Conservation (phyloP, 805 yeast species). For the Pichia manshurica region DNA sequence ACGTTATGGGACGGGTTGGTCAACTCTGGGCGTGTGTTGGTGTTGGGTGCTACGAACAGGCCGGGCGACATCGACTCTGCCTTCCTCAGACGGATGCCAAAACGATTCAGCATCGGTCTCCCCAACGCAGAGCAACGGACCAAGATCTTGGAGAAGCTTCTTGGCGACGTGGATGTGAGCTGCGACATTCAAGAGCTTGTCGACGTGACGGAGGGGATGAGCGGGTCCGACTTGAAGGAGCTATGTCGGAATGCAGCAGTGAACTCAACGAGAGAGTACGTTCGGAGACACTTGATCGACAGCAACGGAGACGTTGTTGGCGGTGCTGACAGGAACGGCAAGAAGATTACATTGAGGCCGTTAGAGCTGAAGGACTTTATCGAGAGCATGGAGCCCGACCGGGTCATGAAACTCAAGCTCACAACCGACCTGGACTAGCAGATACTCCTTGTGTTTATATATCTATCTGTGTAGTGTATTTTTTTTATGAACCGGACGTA, state of each 20-base stretch:
- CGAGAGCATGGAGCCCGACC: slow-evolving; percentile 26
- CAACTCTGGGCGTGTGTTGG: slow-evolving; percentile 71
- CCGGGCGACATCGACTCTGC: slow-evolving; percentile 90
- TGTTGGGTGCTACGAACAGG: slow-evolving; percentile 92
- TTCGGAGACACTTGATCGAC: slow-evolving; percentile 44
- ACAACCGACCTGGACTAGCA: slow-evolving; percentile 14
- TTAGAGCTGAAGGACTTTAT: slow-evolving; percentile 60
- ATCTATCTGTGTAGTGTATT: too few species aligned
- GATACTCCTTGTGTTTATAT: not conserved
- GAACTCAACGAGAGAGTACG: slow-evolving; percentile 81
- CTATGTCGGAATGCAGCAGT: slow-evolving; percentile 91
- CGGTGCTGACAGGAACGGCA: slow-evolving; percentile 21
- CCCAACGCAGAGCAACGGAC: slow-evolving; percentile 66
- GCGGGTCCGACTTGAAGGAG: slow-evolving; percentile 91
- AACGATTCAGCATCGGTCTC: slow-evolving; percentile 70
- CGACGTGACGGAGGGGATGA: slow-evolving; percentile 59
- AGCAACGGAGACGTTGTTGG: slow-evolving; percentile 32
- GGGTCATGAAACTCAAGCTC: slow-evolving; percentile 14
- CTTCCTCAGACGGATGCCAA: slow-evolving; percentile 87
- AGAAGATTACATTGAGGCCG: slow-evolving; percentile 50
- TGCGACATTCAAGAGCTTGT: slow-evolving; percentile 63
- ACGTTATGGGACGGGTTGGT: slow-evolving; percentile 92
- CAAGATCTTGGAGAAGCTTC: slow-evolving; percentile 62
- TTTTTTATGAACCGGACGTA: too few species aligned
- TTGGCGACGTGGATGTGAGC: slow-evolving; percentile 61